Conservation (phyloP, 768 basidiomycete species). For the Mycena latifolia region DNA sequence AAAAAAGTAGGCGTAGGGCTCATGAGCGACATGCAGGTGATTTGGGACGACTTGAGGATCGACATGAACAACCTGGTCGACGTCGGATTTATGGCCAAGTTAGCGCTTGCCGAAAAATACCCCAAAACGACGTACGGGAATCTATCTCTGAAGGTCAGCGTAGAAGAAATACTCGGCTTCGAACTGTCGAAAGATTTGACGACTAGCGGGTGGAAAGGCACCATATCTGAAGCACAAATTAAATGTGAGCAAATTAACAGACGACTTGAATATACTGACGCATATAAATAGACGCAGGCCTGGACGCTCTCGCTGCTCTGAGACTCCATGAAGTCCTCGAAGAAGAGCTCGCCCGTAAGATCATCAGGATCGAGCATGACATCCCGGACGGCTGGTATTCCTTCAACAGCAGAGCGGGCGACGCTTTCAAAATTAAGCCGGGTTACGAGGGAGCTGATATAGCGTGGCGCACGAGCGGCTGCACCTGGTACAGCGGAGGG, state of each 20-base stretch:
- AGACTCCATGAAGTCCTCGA: neutral
- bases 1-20: neutral
- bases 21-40: neutral
- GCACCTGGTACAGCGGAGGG: neutral
- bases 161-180: neutral
- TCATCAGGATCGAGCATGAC: neutral
- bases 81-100: constrained; percentile 2
- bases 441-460: neutral
- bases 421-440: neutral
- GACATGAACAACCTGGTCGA: neutral
- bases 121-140: neutral
- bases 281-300: neutral
- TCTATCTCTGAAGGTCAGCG: no score
- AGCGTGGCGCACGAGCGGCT: neutral
- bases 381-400: neutral
- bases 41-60: neutral
- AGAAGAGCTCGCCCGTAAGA: neutral
- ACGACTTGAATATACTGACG: neutral
- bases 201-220: neutral
- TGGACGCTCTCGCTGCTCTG: neutral
- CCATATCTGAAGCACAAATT: neutral
- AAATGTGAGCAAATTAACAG: neutral
- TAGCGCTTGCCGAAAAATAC: neutral
- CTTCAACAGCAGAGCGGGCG: neutral
- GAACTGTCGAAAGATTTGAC: neutral